Evolutionary conservation across 2,329 filamentous ascomycete genomes (phyloP).

Genomic region (Clonostachys solani): DNA sequence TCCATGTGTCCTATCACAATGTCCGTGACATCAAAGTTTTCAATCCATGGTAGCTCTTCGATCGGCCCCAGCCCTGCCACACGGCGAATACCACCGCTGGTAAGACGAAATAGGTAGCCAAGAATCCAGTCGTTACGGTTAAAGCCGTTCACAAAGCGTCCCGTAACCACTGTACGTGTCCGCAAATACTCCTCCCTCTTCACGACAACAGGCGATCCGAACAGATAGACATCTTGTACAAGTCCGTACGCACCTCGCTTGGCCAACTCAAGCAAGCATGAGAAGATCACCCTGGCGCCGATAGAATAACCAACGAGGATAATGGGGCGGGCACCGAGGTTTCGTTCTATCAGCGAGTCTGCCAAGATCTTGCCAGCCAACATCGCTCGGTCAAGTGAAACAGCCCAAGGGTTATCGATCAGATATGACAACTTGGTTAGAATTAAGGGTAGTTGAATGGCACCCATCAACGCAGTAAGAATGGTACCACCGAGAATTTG

Average conservation of each 20-base stretch:
- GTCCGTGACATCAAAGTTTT: slow-evolving; percentile 86
- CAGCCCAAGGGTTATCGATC: slow-evolving; percentile 97
- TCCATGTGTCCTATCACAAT: slow-evolving; percentile 92
- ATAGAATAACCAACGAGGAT: slow-evolving; percentile 95
- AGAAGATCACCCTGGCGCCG: slow-evolving; percentile 87
- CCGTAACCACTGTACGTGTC: slow-evolving; percentile 78
- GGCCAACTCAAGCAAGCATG: slow-evolving; percentile 82
- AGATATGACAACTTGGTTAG: slow-evolving; percentile 92
- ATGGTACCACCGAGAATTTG: slow-evolving; percentile 91
- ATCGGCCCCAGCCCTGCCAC: slow-evolving; percentile 81
- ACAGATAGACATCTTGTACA: slow-evolving; percentile 92
- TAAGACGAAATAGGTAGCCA: slow-evolving; percentile 91
- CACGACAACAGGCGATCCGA: slow-evolving; percentile 86
- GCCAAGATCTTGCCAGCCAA: slow-evolving; percentile 87
- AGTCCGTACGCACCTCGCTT: slow-evolving; percentile 80
- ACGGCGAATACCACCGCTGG: slow-evolving; percentile 83
- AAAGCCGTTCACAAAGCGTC: slow-evolving; percentile 94
- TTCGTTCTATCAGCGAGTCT: slow-evolving; percentile 88
- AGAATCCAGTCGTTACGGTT: slow-evolving; percentile 96
- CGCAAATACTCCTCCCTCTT: slow-evolving; percentile 86
- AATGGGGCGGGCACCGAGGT: slow-evolving; percentile 84
- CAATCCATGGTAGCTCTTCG: slow-evolving; percentile 71
- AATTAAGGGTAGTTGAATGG: slow-evolving; percentile 85
- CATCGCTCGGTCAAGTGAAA: slow-evolving; percentile 89
- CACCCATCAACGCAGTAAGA: slow-evolving; percentile 84